Base-by-base conservation (phyloP, 495 filamentous ascomycete species). In the Hypoxylon lienhwacheense region DNA sequence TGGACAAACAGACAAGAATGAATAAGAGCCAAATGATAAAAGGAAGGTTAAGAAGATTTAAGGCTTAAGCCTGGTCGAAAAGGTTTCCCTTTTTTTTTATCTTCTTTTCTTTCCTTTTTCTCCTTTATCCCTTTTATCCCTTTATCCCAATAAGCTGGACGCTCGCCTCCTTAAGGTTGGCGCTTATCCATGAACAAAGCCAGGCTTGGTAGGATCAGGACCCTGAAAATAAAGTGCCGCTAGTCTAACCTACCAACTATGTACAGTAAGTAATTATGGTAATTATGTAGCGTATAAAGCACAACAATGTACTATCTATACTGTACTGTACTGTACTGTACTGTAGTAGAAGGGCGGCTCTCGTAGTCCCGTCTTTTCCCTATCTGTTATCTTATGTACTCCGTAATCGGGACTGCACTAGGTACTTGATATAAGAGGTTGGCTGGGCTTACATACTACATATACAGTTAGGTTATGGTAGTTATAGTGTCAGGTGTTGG, bases 371-470 rank as follows among this genome's bases (percentile, higher is more conserved):
- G 46, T 58, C 15, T 49, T 53, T 12, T 53, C 40, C 52, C 53
- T 62, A 53, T 58, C 59, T 49, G n/a, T 53, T 12, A 48, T 45
- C 52, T 48, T 62, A 53, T 58, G 53, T 49, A 8, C 47, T 53
- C 51, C 51, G 53, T 20, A 12, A 62, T 43, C 59, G 59, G 59
- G 19, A 34, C 42, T 47, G 3, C 7, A 31, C 8, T 10, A 31
- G 12, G 28, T 31, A 31, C 12, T n/a, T 11, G 28, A 31, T 31
- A 7, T 31, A 31, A 4, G 10, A 5, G 25, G 4, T 5, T 16
- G 39, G n/a, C 28, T 10, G 7, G 2, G 7, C 25, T 16, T 12
- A 19, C 6, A 46, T 33, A 16, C n/a, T 24, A 29, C 11, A 33
- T 45, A 31, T 15, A 1, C 7, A 45, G 26, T 17, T 45, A 45